Percentiles rank a stretch among this genome's conserved stretches.
These are phyloP conservation scores for Mycothermus thermophilus DNA, from an alignment of 495 filamentous ascomycete species.

Conservation along the genomic window DNA sequence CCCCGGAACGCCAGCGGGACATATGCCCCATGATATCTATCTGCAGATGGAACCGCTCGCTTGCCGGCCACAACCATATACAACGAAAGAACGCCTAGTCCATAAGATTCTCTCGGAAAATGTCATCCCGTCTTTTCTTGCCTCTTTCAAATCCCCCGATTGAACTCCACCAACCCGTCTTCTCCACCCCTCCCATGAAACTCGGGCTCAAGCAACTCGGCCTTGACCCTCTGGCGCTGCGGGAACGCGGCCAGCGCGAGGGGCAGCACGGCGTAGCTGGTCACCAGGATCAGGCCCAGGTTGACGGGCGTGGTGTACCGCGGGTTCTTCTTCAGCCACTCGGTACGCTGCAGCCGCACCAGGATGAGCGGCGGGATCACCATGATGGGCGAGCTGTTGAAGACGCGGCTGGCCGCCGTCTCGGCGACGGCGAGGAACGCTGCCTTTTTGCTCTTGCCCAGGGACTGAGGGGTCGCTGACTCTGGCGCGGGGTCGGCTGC, in stretches of 20 bases:
- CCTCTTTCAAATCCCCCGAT: conserved; percentile 61
- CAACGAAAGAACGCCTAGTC: too few species aligned
- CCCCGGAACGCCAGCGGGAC: too few species aligned
- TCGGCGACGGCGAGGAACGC: conserved; percentile 81
- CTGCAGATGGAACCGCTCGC: too few species aligned
- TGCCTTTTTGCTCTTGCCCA: conserved; percentile 78
- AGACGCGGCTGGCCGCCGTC: conserved; percentile 74
- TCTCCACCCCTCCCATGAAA: conserved; percentile 67
- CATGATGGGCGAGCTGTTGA: conserved; percentile 96
- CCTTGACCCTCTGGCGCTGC: conserved; percentile 67
- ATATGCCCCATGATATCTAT: too few species aligned
- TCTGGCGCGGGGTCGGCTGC: background rate
- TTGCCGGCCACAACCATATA: too few species aligned
- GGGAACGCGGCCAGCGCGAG: conserved; percentile 85
- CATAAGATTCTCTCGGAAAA: too few species aligned
- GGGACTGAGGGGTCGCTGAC: conserved; percentile 22
- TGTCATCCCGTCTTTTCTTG: too few species aligned
- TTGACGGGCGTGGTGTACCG: conserved; percentile 65
- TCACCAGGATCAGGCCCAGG: conserved; percentile 66
- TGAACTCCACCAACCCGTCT: conserved; percentile 72
- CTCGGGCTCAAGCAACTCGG: conserved; percentile 60
- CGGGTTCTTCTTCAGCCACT: conserved; percentile 62
- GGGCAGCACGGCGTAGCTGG: conserved; percentile 70
- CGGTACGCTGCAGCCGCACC: conserved; percentile 62
- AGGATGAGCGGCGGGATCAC: conserved; percentile 76